phyloP scores from a whole-genome alignment of 2,329 filamentous ascomycete species.

The Alternaria panax region DNA sequence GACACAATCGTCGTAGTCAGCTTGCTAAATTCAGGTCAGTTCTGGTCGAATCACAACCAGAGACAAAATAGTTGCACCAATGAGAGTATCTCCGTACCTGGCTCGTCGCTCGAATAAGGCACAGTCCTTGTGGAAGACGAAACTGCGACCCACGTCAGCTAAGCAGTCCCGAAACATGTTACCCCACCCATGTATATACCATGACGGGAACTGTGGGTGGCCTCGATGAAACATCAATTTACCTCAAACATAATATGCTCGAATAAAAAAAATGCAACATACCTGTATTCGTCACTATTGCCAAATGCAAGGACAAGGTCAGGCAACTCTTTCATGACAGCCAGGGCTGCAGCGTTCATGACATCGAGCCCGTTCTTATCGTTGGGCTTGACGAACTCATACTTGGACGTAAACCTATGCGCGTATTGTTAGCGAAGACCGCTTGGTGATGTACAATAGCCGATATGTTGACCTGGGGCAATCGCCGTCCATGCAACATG shows the following conservation, averaged over 20 bases:
- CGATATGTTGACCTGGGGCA: slow-evolving; percentile 12
- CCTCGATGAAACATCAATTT: slow-evolving; percentile 18
- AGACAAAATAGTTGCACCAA: slow-evolving; percentile 11
- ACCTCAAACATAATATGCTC: slow-evolving; percentile 18
- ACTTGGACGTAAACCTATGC: slow-evolving; percentile 77
- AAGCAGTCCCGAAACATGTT: slow-evolving; percentile 23
- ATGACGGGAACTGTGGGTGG: neutral
- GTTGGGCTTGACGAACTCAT: slow-evolving; percentile 90
- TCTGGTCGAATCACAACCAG: neutral
- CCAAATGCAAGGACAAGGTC: slow-evolving; percentile 91
- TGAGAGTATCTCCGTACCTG: slow-evolving; percentile 60
- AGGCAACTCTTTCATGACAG: slow-evolving; percentile 81
- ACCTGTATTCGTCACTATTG: slow-evolving; percentile 93
- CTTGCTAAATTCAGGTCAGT: slow-evolving; percentile 67
- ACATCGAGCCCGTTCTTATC: slow-evolving; percentile 85
- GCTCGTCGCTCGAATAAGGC: slow-evolving; percentile 84
- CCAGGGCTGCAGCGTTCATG: slow-evolving; percentile 92
- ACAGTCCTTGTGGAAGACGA: slow-evolving; percentile 85
- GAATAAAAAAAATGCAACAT: slow-evolving; percentile 27
- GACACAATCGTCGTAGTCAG: slow-evolving; percentile 89
- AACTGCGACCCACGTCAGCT: slow-evolving; percentile 64
- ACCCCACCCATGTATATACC: slow-evolving; percentile 9
- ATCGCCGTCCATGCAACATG: slow-evolving; percentile 14
- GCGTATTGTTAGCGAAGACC: slow-evolving; percentile 10
- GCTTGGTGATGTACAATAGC: slow-evolving; percentile 7